Evolutionary conservation across 768 basidiomycete species (phyloP), one percentile per base, ranked within the genome.

Genomic region (Floccularia luteovirens): DNA sequence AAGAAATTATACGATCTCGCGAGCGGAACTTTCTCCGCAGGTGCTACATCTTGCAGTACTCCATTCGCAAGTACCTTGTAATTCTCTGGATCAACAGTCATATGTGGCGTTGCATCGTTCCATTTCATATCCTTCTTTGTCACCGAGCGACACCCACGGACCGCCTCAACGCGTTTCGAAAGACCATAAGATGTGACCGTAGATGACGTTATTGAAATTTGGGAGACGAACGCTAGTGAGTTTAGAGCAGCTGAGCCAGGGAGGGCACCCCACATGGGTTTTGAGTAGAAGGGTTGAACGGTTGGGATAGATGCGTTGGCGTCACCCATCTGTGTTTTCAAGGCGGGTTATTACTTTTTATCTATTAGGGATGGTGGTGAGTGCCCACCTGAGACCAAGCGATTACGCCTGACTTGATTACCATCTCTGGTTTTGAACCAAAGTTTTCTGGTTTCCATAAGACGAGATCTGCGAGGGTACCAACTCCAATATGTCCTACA

Each of bases 281-380:
- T 77, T 6, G 80, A 77, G 45, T 77, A 77, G 55, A 81, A 75
- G 0, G 96, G 96, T 56, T 98, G 92, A 0, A 99, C 90, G 1
- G 90, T 88, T 10, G 96, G 92, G 46, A 99, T 98, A 5, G 91
- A 93, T 1, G 75, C 96, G 59, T 97, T 98, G 0, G 94, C 87
- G 32, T 99, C 96, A 13, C 96, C 96, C 81, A 99, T 87, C 87
- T 93, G 48, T 5, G n/a, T n/a, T n/a, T n/a, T n/a, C n/a, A n/a
- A n/a, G n/a, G n/a, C n/a, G n/a, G n/a, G n/a, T n/a, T n/a, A n/a
- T n/a, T n/a, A n/a, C n/a, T n/a, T n/a, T n/a, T n/a, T n/a, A n/a
- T n/a, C n/a, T 19, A 31, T 17, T 35, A 23, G 41, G 30, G 36
- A 11, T 32, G 16, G 11, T 3, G 19, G 23, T 3, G 41, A 17